These are phyloP conservation scores for Mytilinidion resinicola DNA, from an alignment of 495 filamentous ascomycete species.

Conservation along the genomic window DNA sequence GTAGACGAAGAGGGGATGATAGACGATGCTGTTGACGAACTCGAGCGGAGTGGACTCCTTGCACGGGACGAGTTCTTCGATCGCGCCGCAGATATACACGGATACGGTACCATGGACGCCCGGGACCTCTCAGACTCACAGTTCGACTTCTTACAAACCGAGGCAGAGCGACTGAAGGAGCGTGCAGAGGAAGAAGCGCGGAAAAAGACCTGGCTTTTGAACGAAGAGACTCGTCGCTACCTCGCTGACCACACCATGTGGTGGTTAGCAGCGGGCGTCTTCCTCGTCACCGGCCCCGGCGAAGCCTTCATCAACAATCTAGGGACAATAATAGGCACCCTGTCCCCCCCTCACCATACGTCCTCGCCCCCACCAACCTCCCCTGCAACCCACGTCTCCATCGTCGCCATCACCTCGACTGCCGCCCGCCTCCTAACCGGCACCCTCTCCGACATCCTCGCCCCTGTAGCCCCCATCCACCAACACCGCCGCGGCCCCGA, in stretches of 20 bases:
- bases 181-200: constrained; percentile 58
- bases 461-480: constrained; percentile 49
- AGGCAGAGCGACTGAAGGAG: constrained; percentile 41
- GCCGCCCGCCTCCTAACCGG: constrained; percentile 78
- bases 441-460: constrained; percentile 78
- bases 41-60: constrained; percentile 78
- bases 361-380: constrained; percentile 43
- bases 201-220: constrained; percentile 81
- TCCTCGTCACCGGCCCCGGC: constrained; percentile 86
- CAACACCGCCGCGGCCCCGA: constrained; percentile 31
- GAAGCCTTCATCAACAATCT: constrained; percentile 98
- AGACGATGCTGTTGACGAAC: constrained; percentile 73
- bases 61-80: constrained; percentile 62
- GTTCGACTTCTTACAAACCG: constrained; percentile 41
- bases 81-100: constrained; percentile 28
- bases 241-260: constrained; percentile 89
- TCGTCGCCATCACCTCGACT: constrained; percentile 86
- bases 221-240: constrained; percentile 78
- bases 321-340: constrained; percentile 82
- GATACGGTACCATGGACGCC: constrained; percentile 52
- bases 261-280: constrained; percentile 85
- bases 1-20: constrained; percentile 68
- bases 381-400: constrained; percentile 85
- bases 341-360: constrained; percentile 55
- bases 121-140: constrained; percentile 44